Percentiles rank a stretch among this genome's conserved stretches.
phyloP scores from a whole-genome alignment of 345 rosid species.

The Xanthoceras sorbifolium region DNA sequence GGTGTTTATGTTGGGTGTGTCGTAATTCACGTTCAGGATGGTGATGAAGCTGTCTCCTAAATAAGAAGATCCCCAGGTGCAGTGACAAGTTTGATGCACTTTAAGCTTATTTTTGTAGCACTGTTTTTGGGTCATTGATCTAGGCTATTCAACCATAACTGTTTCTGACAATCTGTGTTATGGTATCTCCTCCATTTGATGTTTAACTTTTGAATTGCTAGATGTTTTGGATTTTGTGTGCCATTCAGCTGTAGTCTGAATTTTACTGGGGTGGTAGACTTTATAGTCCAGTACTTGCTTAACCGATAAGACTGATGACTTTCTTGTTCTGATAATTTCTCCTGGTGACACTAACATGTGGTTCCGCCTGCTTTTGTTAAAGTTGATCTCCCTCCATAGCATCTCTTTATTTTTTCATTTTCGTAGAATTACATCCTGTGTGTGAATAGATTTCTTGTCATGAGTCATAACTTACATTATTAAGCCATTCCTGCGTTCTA shows the following conservation, averaged over 20 bases:
- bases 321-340: neutral
- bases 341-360: neutral
- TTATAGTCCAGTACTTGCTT: neutral
- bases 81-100: slow-evolving; percentile 69
- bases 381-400: neutral
- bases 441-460: neutral
- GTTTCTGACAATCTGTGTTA: slow-evolving; percentile 13
- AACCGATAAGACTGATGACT: neutral
- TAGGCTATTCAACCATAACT: slow-evolving; percentile 34
- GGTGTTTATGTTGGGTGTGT: slow-evolving; percentile 80
- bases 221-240: slow-evolving; percentile 1
- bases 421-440: neutral
- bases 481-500: neutral
- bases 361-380: neutral
- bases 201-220: slow-evolving; percentile 18
- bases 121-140: slow-evolving; percentile 39
- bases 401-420: neutral
- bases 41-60: slow-evolving; percentile 82
- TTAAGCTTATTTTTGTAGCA: slow-evolving; percentile 51
- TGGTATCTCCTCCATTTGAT: slow-evolving; percentile 22
- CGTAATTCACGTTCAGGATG: slow-evolving; percentile 69
- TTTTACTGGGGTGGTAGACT: neutral
- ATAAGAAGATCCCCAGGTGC: slow-evolving; percentile 81
- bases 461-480: neutral
- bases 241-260: neutral